Base-by-base conservation (phyloP, 371 early-diverging fungal genomes). In the Zancudomyces culisetae region DNA sequence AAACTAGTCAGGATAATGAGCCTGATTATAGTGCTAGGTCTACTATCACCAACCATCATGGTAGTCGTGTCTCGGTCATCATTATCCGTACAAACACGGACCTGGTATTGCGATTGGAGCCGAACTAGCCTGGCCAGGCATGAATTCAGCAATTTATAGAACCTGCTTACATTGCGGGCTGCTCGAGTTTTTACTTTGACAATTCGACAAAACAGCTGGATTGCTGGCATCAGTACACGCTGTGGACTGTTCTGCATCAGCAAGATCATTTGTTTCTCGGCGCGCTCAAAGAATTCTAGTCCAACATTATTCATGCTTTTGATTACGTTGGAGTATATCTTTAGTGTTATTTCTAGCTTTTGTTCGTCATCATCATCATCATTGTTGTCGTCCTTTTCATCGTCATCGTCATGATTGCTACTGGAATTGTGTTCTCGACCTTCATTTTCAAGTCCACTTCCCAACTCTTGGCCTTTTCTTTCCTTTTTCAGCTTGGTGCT, bases 161-260 rank as follows among this genome's bases (percentile, higher is more conserved):
- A 68, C 49, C 75, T 71, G 26, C 79, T 73, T 2, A 88, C 55
- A 43, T 77, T 75, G 39, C 55, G 58, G 49, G 79, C 79, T 26
- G 76, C 73, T 28, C 71, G 57, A 0, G 87, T 85, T 12, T 79
- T 72, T 18, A 62, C 60, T 12, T 68, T 69, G 0, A 84, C 73
- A 29, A 88, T 68, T 0, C 64, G 66, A 60, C 85, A 81, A 3
- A 92, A 69, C 42, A 85, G 87, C 4, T 81, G 80, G 2, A 83
- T 76, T 6, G 79, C 80, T 8, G 70, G 68, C 1, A 75, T 59
- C 3, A 87, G 70, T 27, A 85, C 64, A 64, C 66, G 60, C 39
- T 73, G 67, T 4, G 83, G 76, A 43, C 80, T 73, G 3, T 63
- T 62, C 26, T 71, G 63, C n/a, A 81, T 55, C n/a, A 78, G 46